These are phyloP conservation scores for Scenedesmus sp. DNA, from an alignment of 163 green algal genomes.

Conservation along the genomic window DNA sequence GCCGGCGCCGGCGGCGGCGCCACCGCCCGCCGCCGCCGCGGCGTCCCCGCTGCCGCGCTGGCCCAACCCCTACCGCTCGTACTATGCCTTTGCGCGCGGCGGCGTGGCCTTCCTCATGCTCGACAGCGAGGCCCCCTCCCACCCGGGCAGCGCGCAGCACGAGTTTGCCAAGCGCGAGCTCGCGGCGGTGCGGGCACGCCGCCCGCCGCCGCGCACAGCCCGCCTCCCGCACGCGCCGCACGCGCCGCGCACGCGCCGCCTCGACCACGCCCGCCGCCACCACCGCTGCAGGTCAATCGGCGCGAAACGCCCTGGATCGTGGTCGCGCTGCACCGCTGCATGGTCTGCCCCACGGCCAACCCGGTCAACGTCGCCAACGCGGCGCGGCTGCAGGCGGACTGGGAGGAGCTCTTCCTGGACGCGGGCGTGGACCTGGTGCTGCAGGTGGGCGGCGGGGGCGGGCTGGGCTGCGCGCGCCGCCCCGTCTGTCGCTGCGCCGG, in stretches of 20 bases:
- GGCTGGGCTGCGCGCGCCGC: too few species aligned
- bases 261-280: too few species aligned
- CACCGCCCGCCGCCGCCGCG: neutral
- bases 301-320: slow-evolving; percentile 48
- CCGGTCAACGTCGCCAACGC: slow-evolving; percentile 46
- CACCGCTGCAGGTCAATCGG: slow-evolving; percentile 45
- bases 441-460: too few species aligned
- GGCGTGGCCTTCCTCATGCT: slow-evolving; percentile 53
- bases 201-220: too few species aligned
- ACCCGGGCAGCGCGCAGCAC: slow-evolving; percentile 26
- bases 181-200: slow-evolving; percentile 33
- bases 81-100: slow-evolving; percentile 47
- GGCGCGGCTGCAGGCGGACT: slow-evolving; percentile 45
- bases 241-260: too few species aligned
- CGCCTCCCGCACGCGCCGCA: too few species aligned
- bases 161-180: slow-evolving; percentile 51
- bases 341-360: slow-evolving; percentile 41
- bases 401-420: slow-evolving; percentile 34
- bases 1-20: too few species aligned
- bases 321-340: slow-evolving; percentile 51
- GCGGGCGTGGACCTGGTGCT: slow-evolving; percentile 43
- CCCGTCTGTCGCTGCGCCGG: too few species aligned
- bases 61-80: slow-evolving; percentile 21
- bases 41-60: neutral
- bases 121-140: slow-evolving; percentile 45